Percentiles rank a stretch among this genome's conserved stretches.
These are phyloP conservation scores for Perkinsela sp. DNA, from an alignment of 208 protist genomes.

Conservation along the genomic window DNA sequence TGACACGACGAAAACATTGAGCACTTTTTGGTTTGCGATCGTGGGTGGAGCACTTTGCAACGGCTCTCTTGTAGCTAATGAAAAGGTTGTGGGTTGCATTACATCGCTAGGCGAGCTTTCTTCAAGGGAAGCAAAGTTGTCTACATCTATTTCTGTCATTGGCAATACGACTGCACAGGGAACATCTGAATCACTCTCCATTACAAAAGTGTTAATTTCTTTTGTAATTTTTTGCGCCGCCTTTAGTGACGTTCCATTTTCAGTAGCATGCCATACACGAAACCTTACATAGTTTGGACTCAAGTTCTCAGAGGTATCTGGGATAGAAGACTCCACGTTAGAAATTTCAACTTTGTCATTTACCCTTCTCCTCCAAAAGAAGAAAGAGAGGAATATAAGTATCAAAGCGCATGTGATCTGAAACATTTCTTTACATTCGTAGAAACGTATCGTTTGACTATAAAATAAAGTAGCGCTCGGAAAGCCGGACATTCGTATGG, in stretches of 20 bases:
- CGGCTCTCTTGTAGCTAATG: neutral
- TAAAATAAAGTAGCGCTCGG: too few relatives aligned
- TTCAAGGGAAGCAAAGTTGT: neutral
- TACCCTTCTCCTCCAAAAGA: too few relatives aligned
- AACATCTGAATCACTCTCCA: neutral
- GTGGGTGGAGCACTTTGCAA: neutral
- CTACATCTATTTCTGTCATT: neutral
- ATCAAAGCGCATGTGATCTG: too few relatives aligned
- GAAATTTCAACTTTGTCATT: too few relatives aligned
- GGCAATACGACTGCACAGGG: neutral
- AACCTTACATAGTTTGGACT: neutral
- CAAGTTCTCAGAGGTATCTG: neutral
- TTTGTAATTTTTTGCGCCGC: neutral
- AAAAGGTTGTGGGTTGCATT: neutral
- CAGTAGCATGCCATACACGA: conserved; percentile 4
- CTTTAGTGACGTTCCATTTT: conserved; percentile 3
- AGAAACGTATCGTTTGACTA: too few relatives aligned
- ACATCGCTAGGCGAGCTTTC: neutral
- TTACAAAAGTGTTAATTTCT: neutral
- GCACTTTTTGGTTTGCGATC: conserved; percentile 4
- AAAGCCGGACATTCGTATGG: too few relatives aligned
- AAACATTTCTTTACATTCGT: too few relatives aligned
- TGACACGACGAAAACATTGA: conserved; percentile 33
- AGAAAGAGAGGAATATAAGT: too few relatives aligned
- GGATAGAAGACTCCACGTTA: neutral